Conservation (phyloP, 495 filamentous ascomycete genomes). For the Daldinia grandis region DNA sequence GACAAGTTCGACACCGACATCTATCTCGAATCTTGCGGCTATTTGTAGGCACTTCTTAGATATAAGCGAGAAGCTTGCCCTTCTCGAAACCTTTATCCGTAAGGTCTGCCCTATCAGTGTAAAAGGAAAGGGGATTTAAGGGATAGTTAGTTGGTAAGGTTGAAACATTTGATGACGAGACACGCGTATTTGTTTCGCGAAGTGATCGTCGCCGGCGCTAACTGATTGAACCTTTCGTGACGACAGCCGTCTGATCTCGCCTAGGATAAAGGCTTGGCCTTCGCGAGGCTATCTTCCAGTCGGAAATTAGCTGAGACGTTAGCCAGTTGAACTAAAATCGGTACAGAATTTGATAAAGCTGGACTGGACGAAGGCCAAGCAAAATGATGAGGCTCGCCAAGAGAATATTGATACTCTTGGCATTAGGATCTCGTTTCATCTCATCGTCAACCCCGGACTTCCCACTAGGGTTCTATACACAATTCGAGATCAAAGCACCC, state of each 20-base stretch:
- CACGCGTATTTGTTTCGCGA: conserved; percentile 12
- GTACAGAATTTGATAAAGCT: conserved; percentile 16
- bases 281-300: conserved; percentile 8
- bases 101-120: background rate
- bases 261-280: conserved; percentile 20
- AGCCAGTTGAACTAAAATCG: background rate
- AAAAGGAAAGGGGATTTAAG: background rate
- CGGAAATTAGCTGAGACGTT: conserved; percentile 7
- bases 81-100: background rate
- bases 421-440: conserved; percentile 40
- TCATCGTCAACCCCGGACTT: conserved; percentile 25
- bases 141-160: background rate
- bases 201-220: conserved; percentile 15
- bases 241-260: conserved; percentile 19
- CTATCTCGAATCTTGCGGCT: background rate
- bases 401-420: conserved; percentile 36
- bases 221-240: conserved; percentile 18
- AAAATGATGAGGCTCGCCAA: conserved; percentile 34
- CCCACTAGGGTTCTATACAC: background rate
- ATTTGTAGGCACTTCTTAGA: background rate
- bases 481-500: conserved; percentile 29
- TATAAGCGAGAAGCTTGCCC: background rate
- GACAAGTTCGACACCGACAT: background rate
- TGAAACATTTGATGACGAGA: conserved; percentile 24
- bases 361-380: conserved; percentile 11